Percentiles rank a stretch among this genome's conserved stretches.
Conservation (phyloP, 257 asterid genomes). For the Verbena officinalis region DNA sequence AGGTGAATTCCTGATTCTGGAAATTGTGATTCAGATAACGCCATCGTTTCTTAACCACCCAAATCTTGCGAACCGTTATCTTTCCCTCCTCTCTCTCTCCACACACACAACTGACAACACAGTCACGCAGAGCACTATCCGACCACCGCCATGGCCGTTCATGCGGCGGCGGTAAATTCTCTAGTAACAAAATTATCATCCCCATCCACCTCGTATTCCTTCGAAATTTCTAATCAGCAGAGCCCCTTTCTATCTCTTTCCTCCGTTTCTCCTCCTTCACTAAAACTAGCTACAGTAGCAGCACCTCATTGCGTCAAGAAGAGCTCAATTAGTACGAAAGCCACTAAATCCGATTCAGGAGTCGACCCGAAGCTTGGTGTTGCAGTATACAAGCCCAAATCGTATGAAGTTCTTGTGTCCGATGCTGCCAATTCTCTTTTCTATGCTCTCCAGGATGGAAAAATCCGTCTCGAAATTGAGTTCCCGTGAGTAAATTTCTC, state of each 20-base stretch:
- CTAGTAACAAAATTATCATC: constrained; percentile 29
- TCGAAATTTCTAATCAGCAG: constrained; percentile 29
- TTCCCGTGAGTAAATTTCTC: constrained; percentile 68
- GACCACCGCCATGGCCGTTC: constrained; percentile 53
- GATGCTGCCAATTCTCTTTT: constrained; percentile 84
- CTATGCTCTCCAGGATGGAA: constrained; percentile 82
- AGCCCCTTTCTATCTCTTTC: constrained; percentile 29
- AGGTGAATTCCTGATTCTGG: neutral
- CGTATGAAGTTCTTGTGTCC: constrained; percentile 77
- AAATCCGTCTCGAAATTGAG: constrained; percentile 78
- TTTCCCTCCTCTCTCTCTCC: constrained; percentile 35
- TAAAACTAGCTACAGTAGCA: constrained; percentile 19
- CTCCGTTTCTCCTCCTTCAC: constrained; percentile 17
- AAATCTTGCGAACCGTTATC: constrained; percentile 41
- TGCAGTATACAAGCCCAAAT: constrained; percentile 85
- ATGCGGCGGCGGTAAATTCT: constrained; percentile 44
- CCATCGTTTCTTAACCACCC: constrained; percentile 35
- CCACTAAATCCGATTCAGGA: constrained; percentile 50
- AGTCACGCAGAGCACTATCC: constrained; percentile 22
- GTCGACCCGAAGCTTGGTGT: constrained; percentile 73
- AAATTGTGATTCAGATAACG: neutral
- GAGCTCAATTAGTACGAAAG: constrained; percentile 40
- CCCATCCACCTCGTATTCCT: constrained; percentile 15
- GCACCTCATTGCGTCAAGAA: constrained; percentile 40
- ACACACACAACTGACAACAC: constrained; percentile 14